A percentile compares a stretch with the other conserved stretches of the same genome.
Evolutionary conservation across 2,329 filamentous ascomycete genomes (phyloP).

Genomic region (Neofusicoccum cordaticola): DNA sequence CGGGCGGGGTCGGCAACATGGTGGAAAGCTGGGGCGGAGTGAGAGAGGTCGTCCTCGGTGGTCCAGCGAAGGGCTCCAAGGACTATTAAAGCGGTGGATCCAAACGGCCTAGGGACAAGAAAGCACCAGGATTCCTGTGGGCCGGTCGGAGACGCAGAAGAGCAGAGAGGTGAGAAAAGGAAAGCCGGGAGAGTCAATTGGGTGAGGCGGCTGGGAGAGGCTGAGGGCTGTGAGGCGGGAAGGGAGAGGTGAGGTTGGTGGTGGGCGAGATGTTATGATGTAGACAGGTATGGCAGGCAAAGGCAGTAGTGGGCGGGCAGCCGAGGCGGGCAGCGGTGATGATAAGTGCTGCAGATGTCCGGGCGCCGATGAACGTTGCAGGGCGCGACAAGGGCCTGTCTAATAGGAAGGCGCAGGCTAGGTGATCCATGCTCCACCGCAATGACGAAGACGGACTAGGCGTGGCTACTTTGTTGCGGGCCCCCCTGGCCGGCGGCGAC

Average conservation of each 20-base stretch:
- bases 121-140: conserved; percentile 17
- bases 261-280: conserved; percentile 7
- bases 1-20: conserved; percentile 52
- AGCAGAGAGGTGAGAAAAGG: conserved; percentile 6
- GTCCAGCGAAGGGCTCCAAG: conserved; percentile 38
- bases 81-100: conserved; percentile 12
- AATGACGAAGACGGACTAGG: conserved; percentile 17
- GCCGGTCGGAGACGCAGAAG: not conserved
- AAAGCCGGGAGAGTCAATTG: not conserved
- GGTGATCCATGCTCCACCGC: conserved; percentile 11
- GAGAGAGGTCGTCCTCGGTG: conserved; percentile 32
- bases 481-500: conserved; percentile 12
- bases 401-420: conserved; percentile 20
- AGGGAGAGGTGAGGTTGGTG: not conserved
- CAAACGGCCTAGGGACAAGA: conserved; percentile 8
- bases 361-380: conserved; percentile 15
- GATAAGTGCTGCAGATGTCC: conserved; percentile 17
- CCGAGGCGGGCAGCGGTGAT: conserved; percentile 15
- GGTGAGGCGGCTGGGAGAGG: not conserved
- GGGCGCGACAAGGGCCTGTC: conserved; percentile 17
- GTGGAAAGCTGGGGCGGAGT: conserved; percentile 23
- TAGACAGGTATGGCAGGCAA: conserved; percentile 2
- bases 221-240: not conserved
- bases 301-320: conserved; percentile 9
- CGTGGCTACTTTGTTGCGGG: conserved; percentile 11